These are phyloP conservation scores for Fusarium sp. DNA, from an alignment of 2,329 filamentous ascomycete species.

Conservation along the genomic window DNA sequence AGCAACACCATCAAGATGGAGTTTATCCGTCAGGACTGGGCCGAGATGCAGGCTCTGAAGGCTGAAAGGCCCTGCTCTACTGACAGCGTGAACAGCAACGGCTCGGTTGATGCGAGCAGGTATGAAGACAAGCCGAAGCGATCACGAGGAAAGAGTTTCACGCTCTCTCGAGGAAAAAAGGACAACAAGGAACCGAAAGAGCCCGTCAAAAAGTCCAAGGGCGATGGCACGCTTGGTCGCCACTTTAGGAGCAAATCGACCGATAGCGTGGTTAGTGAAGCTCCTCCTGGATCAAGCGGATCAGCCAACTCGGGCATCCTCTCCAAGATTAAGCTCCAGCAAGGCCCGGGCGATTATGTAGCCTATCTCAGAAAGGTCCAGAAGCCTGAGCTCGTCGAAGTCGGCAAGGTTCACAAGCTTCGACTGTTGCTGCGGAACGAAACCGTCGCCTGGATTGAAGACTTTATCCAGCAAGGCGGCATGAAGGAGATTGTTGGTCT, in stretches of 20 bases:
- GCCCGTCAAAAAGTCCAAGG: conserved; percentile 80
- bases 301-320: conserved; percentile 69
- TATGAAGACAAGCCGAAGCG: conserved; percentile 65
- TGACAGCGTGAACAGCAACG: conserved; percentile 55
- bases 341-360: conserved; percentile 86
- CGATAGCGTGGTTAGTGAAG: conserved; percentile 74
- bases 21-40: conserved; percentile 91
- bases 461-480: conserved; percentile 88
- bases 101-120: conserved; percentile 53
- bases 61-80: conserved; percentile 59
- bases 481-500: conserved; percentile 92
- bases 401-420: conserved; percentile 95
- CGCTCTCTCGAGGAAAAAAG: conserved; percentile 73
- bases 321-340: conserved; percentile 78
- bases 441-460: conserved; percentile 94
- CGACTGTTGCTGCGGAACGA: conserved; percentile 91
- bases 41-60: conserved; percentile 69
- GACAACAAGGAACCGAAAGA: conserved; percentile 74
- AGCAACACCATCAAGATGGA: conserved; percentile 94
- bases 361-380: conserved; percentile 84
- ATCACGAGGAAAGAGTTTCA: conserved; percentile 72
- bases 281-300: conserved; percentile 63
- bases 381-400: conserved; percentile 86
- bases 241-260: conserved; percentile 79
- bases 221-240: conserved; percentile 71